These are phyloP conservation scores for Podospora pseudoanserina DNA, from an alignment of 495 filamentous ascomycete species.

Conservation along the genomic window DNA sequence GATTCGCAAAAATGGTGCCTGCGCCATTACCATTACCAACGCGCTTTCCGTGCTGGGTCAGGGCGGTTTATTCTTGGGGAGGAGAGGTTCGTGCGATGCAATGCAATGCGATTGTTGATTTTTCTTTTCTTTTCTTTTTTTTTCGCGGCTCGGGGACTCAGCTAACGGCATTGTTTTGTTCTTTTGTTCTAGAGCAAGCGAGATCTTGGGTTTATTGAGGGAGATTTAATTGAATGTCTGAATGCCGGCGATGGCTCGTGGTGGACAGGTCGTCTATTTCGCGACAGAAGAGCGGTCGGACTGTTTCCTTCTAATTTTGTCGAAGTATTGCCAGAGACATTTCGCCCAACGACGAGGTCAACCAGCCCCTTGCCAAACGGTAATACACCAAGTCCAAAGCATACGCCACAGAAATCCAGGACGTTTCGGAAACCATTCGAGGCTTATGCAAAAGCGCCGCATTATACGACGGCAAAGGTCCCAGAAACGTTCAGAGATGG, in stretches of 20 bases:
- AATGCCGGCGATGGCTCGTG: conserved; percentile 97
- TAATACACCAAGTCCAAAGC: conserved; percentile 50
- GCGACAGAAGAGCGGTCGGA: conserved; percentile 83
- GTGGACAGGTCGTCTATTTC: conserved; percentile 90
- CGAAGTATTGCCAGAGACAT: conserved; percentile 77
- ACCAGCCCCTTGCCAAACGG: conserved; percentile 65
- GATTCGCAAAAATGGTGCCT: conserved; percentile 41
- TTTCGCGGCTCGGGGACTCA: neutral
- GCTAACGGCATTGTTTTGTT: conserved; percentile 10
- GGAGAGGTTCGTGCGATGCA: conserved; percentile 65
- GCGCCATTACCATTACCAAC: conserved; percentile 66
- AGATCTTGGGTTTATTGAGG: conserved; percentile 94
- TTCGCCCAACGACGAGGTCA: conserved; percentile 72
- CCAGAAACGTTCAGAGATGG: conserved; percentile 46
- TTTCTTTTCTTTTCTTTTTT: conserved; percentile 15
- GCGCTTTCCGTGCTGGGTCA: conserved; percentile 93
- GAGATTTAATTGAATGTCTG: conserved; percentile 94
- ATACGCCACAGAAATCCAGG: conserved; percentile 54
- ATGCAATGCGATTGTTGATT: conserved; percentile 4
- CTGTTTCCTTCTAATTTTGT: conserved; percentile 98
- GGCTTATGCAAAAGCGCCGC: conserved; percentile 59
- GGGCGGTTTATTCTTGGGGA: conserved; percentile 93
- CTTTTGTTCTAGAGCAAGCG: conserved; percentile 62
- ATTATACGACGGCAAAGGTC: conserved; percentile 50
- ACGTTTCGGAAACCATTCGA: conserved; percentile 69